These are phyloP conservation scores for Penicillium samsonianum DNA, from an alignment of 495 filamentous ascomycete species.

Conservation along the genomic window DNA sequence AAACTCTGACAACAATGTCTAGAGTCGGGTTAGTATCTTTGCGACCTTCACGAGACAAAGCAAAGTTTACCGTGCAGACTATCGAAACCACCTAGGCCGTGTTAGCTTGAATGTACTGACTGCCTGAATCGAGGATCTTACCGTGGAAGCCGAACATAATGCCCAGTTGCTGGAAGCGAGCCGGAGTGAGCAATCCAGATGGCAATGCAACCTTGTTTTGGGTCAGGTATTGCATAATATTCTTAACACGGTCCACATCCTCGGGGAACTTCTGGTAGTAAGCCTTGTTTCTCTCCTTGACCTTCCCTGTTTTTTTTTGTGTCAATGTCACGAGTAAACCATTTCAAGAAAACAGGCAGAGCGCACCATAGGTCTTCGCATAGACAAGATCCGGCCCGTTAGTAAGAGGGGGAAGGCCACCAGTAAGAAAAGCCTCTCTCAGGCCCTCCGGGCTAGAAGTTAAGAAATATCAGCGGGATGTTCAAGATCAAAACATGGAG, in stretches of 20 bases:
- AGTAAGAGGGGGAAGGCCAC: constrained; percentile 77
- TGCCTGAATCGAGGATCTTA: constrained; percentile 26
- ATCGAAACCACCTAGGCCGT: constrained; percentile 60
- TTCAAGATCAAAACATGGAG: constrained; percentile 3
- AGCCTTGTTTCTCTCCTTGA: constrained; percentile 62
- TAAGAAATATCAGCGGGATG: neutral
- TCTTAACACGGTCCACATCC: constrained; percentile 70
- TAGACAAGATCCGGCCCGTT: constrained; percentile 76
- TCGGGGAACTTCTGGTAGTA: constrained; percentile 88
- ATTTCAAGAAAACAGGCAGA: neutral
- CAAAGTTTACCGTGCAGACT: constrained; percentile 55
- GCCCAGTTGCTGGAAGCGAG: constrained; percentile 74
- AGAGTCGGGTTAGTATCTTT: constrained; percentile 3
- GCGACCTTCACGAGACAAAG: neutral
- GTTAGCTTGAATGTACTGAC: constrained; percentile 17
- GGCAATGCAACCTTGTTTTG: constrained; percentile 61
- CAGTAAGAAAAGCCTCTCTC: constrained; percentile 77
- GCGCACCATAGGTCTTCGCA: constrained; percentile 59
- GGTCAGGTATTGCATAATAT: constrained; percentile 62
- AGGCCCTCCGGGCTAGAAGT: constrained; percentile 64
- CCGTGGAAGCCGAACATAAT: constrained; percentile 75
- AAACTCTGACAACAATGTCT: constrained; percentile 69
- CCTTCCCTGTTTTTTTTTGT: constrained; percentile 49
- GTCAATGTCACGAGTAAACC: constrained; percentile 10
- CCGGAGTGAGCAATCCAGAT: constrained; percentile 64